Evolutionary conservation across 1,139 yeast genomes (phyloP), one percentile per base, ranked within the genome.

Genomic region (Sugiyamaella pinicola): DNA sequence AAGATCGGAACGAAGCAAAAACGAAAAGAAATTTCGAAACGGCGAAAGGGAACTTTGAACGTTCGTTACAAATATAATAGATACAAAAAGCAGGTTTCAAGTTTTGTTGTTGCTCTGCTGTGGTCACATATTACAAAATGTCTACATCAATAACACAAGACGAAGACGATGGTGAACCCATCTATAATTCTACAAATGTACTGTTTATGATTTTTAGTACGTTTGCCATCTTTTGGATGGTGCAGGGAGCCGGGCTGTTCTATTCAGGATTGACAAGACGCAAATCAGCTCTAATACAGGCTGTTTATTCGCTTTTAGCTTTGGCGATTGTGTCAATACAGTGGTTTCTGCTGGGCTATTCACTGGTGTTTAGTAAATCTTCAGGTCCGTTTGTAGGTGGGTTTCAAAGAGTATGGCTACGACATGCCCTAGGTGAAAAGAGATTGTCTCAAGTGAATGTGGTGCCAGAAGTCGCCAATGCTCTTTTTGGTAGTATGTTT

Each of bases 241-340:
- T 59, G 10, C 53, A 55, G 31, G 55, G 57, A 15, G 72, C 78
- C 8, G 74, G 79, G 0, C 65, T 80, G 44, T 82, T 82, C 60
- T 82, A 82, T 62, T 76, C 84, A 0, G 87, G 87, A 0, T 67
- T 82, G 47, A 80, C 83, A 4, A 82, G 81, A 56, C 68, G 84
- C 55, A 69, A 82, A 54, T 77, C 85, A 1, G 75, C 85, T 1
- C 69, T 82, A 42, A 74, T 81, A 15, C 83, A 81, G 74, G 69
- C 81, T 22, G 74, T 82, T 1, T 66, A 79, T 37, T 82, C 84
- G 1, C 55, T 78, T 7, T 53, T 81, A 13, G 63, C 79, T 9
- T 55, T 70, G 1, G 75, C 82, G 0, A 63, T 79, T 10, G 68
- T 79, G 2, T 64, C 78, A 47, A 59, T 82, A 8, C 82, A 82